Base-by-base conservation (phyloP, 73 alveolate genomes). In the Urostyla sp. region DNA sequence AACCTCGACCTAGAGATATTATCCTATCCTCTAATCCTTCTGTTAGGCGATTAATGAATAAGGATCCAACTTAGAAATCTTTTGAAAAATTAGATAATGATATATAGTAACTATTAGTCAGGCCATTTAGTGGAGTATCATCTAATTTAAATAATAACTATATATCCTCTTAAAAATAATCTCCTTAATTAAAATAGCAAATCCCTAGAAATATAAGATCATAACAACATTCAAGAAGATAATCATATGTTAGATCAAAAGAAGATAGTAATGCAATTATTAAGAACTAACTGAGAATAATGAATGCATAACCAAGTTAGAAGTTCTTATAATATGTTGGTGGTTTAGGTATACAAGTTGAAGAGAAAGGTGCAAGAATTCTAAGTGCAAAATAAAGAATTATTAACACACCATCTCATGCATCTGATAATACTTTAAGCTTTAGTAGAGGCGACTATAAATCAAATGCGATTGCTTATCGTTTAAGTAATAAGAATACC, bases 1-100 rank as follows among this genome's bases (percentile, higher is more conserved):
- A 69, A 69, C 83, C 83, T 3, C 44, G 83, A 49, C 83, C 83
- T 13, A 69, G 69, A 69, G 83, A 69, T 30, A 69, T 69, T n/a
- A 45, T 69, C 52, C 52, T 10, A 40, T 11, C 10, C 20, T 11
- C 10, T 10, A 40, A 40, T 10, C 52, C 52, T 40, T 40, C 10
- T 16, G 52, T 40, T 40, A 10, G 20, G 10, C 15, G 16, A 40
- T n/a, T n/a, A n/a, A n/a, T n/a, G n/a, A n/a, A n/a, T n/a, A n/a
- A n/a, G n/a, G n/a, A n/a, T n/a, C 10, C 52, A 16, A 40, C 52
- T 40, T 16, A 40, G 20, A 11, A 40, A 40, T 11, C 52, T 40
- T 40, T 40, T 10, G 52, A 16, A 40, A 40, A 16, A 11, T 10
- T 11, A 40, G 52, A 10, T 11, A 40, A 10, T 40, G 52, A 40